phyloP scores from a whole-genome alignment of 2,329 filamentous ascomycete species.

The Paecilomyces sp. region DNA sequence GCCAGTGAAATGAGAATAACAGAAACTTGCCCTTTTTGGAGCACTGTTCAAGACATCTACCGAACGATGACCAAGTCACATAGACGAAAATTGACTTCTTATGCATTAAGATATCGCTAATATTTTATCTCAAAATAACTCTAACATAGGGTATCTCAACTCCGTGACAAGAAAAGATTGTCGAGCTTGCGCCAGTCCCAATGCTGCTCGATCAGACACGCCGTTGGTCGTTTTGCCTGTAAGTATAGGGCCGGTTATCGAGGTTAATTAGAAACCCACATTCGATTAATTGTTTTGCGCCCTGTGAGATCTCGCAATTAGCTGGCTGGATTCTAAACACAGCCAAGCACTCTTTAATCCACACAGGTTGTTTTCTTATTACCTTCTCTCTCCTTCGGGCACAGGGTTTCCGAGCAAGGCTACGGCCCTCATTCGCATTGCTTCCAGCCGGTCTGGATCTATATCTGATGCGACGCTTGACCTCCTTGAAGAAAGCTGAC shows the following conservation, averaged over 20 bases:
- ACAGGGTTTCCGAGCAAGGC: slow-evolving; percentile 4
- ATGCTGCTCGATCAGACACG: not conserved
- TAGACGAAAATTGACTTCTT: not conserved
- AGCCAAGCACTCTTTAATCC: slow-evolving; percentile 10
- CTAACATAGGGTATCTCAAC: not conserved
- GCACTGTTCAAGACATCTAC: too few relatives aligned
- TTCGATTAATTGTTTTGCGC: not conserved
- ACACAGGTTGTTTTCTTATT: slow-evolving; percentile 9
- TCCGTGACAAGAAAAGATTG: not conserved
- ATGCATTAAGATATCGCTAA: not conserved
- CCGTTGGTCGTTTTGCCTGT: not conserved
- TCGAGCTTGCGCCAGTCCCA: not conserved
- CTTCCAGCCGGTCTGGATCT: slow-evolving; percentile 2
- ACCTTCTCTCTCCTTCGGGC: slow-evolving; percentile 12
- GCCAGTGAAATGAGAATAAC: too few relatives aligned
- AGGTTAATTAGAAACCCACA: not conserved
- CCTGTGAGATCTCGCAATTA: not conserved
- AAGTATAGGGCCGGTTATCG: not conserved
- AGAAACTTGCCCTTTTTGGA: too few relatives aligned
- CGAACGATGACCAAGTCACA: not conserved
- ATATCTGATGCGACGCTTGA: not conserved
- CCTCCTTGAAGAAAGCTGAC: not conserved
- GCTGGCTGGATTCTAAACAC: not conserved
- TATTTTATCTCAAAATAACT: not conserved
- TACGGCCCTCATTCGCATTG: slow-evolving; percentile 7